Conservation (phyloP, 805 yeast genomes). For the Ogataea glucozyma region DNA sequence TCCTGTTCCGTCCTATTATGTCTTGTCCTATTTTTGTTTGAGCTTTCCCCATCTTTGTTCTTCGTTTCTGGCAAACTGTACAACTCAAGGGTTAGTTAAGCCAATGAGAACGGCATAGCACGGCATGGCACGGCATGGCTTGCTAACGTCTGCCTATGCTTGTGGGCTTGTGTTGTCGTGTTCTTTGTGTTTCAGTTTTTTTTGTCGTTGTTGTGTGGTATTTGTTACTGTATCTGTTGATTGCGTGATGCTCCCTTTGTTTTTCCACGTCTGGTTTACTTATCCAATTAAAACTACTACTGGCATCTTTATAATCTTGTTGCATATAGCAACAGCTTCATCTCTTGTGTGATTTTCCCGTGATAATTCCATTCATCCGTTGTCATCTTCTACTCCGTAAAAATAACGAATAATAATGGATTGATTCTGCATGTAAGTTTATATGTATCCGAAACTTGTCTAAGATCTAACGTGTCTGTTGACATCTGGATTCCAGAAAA, state of each 20-base stretch:
- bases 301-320: too few species aligned
- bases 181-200: neutral
- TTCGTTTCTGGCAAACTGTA: conserved; percentile 5
- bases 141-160: neutral
- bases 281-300: too few species aligned
- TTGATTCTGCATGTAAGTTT: too few species aligned
- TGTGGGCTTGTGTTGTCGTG: neutral
- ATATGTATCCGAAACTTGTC: conserved; percentile 28
- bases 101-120: too few species aligned
- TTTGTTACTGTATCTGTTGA: neutral
- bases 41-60: conserved; percentile 3
- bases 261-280: neutral
- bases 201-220: neutral
- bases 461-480: conserved; percentile 71
- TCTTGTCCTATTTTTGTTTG: neutral
- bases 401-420: too few species aligned
- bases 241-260: neutral
- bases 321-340: too few species aligned
- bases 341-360: too few species aligned
- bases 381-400: too few species aligned
- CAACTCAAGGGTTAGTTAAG: conserved; percentile 4
- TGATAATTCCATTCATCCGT: too few species aligned
- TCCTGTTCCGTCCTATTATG: neutral
- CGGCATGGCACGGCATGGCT: too few species aligned
- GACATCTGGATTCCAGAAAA: conserved; percentile 92